Percentiles rank a stretch among this genome's conserved stretches.
Conservation (phyloP, 2,329 filamentous ascomycete species). For the Bipolaris zeicola region DNA sequence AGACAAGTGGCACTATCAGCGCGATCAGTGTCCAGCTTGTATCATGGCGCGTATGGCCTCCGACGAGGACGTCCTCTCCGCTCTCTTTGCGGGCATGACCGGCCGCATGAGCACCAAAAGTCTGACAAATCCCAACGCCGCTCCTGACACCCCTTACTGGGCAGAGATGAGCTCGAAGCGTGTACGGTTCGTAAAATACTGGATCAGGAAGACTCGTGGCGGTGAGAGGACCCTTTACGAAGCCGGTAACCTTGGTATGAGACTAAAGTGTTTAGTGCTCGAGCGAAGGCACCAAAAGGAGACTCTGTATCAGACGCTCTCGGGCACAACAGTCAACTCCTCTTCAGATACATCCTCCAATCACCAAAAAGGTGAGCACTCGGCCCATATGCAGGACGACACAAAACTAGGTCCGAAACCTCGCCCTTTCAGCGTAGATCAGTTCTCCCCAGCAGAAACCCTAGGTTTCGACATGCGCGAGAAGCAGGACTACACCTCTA, state of each 20-base stretch:
- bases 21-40: constrained; percentile 36
- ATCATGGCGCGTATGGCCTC: constrained; percentile 39
- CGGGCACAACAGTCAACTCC: not conserved
- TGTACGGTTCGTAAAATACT: constrained; percentile 33
- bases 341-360: not conserved
- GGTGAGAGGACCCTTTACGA: constrained; percentile 16
- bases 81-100: constrained; percentile 36
- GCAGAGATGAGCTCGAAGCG: constrained; percentile 26
- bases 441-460: not conserved
- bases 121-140: not conserved
- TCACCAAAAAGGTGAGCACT: not conserved
- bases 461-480: constrained; percentile 9
- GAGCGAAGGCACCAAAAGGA: constrained; percentile 14
- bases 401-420: constrained; percentile 15
- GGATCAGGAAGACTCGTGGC: constrained; percentile 20
- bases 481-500: not conserved
- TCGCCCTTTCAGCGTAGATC: constrained; percentile 4
- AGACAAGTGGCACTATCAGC: constrained; percentile 29
- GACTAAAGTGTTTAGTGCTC: constrained; percentile 22
- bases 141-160: constrained; percentile 10
- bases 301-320: not conserved
- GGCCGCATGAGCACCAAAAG: constrained; percentile 17
- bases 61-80: constrained; percentile 28
- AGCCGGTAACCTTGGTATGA: constrained; percentile 30
- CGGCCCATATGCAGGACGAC: not conserved